Percentiles rank a stretch among this genome's conserved stretches.
These are phyloP conservation scores for Aspergillus pseudoviridinutans DNA, from an alignment of 2,329 filamentous ascomycete genomes.

Conservation along the genomic window DNA sequence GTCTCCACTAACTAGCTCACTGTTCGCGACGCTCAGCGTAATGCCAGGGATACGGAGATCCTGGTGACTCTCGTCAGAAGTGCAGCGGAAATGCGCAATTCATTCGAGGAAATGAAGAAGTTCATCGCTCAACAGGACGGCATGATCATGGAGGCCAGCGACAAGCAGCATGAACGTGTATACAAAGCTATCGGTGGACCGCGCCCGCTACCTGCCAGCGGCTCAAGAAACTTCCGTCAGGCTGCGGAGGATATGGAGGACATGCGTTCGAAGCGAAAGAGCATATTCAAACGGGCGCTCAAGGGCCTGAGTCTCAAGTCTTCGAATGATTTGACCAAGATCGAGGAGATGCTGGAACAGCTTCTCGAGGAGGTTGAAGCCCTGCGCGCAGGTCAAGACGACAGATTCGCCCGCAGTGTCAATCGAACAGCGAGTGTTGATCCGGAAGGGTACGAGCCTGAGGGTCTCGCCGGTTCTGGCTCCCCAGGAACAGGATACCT, in stretches of 20 bases:
- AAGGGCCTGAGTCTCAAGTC: slow-evolving; percentile 87
- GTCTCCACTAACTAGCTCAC: slow-evolving; percentile 58
- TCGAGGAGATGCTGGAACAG: slow-evolving; percentile 89
- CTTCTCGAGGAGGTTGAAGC: slow-evolving; percentile 88
- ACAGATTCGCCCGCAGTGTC: slow-evolving; percentile 24
- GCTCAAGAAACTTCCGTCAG: slow-evolving; percentile 55
- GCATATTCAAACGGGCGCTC: slow-evolving; percentile 89
- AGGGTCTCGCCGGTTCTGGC: slow-evolving; percentile 72
- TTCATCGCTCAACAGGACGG: slow-evolving; percentile 88
- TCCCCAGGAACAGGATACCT: slow-evolving; percentile 69
- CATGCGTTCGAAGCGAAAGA: slow-evolving; percentile 73
- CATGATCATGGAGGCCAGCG: slow-evolving; percentile 79
- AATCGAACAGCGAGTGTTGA: slow-evolving; percentile 52
- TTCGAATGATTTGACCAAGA: slow-evolving; percentile 79
- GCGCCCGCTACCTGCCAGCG: slow-evolving; percentile 70
- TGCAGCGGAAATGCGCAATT: slow-evolving; percentile 94
- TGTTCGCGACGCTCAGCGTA: slow-evolving; percentile 92
- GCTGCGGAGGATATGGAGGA: slow-evolving; percentile 54
- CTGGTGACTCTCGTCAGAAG: slow-evolving; percentile 89
- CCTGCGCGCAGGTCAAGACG: slow-evolving; percentile 58
- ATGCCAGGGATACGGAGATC: slow-evolving; percentile 94
- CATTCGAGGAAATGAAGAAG: slow-evolving; percentile 91
- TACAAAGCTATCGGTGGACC: slow-evolving; percentile 81
- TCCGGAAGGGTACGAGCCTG: slow-evolving; percentile 77
- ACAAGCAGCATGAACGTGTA: slow-evolving; percentile 81